Conservation (phyloP, 148 eudicot species). For the Diospyros lotus region DNA sequence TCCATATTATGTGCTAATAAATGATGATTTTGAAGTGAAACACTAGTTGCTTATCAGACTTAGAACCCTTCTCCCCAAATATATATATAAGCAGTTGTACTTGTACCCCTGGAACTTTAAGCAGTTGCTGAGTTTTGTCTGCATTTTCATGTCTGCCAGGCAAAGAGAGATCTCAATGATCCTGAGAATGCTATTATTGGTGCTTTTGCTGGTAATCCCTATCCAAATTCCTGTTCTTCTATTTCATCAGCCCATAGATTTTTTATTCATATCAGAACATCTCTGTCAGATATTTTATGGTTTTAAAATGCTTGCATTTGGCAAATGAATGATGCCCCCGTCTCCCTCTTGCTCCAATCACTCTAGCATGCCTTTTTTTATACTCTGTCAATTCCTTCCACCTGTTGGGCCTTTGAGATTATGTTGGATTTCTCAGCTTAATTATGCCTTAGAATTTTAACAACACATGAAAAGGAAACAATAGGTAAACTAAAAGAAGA, state of each 20-base stretch:
- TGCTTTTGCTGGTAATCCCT: constrained; percentile 76
- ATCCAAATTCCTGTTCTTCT: background rate
- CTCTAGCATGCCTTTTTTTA: background rate
- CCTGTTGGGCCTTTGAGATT: background rate
- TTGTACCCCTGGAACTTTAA: background rate
- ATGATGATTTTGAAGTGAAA: background rate
- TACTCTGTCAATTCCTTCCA: background rate
- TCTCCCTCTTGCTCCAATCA: no score
- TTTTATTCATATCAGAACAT: background rate
- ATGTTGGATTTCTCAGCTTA: background rate
- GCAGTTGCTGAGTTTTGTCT: constrained; percentile 6
- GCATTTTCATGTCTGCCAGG: constrained; percentile 35
- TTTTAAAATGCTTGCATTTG: no score
- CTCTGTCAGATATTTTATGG: no score
- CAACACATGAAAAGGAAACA: background rate
- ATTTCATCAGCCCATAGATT: background rate
- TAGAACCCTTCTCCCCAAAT: background rate
- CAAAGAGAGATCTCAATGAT: constrained; percentile 84
- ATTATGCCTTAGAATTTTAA: background rate
- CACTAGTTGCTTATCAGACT: background rate
- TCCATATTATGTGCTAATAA: background rate
- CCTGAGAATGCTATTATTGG: constrained; percentile 95
- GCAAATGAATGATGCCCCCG: no score
- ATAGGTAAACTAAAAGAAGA: background rate
- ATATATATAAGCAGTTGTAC: background rate